A percentile compares a stretch with the other conserved stretches of the same genome.
Evolutionary conservation across 305 asterid species (phyloP).

Genomic region (Fraxinus velutina): DNA sequence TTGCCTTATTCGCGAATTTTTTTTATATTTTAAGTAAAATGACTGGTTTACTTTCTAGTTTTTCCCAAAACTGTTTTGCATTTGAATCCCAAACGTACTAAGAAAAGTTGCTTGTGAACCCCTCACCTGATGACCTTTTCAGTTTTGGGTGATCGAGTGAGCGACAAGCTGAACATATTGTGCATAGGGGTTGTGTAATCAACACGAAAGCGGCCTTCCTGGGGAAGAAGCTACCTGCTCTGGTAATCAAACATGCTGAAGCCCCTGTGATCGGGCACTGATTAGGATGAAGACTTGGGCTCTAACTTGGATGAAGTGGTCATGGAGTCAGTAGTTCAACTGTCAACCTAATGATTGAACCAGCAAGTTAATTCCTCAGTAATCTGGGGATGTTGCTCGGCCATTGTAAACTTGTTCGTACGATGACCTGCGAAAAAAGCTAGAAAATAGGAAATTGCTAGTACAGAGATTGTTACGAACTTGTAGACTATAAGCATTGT

Average conservation of each 20-base stretch:
- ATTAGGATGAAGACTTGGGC: neutral
- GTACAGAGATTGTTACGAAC: neutral
- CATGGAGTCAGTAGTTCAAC: neutral
- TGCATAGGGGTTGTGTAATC: neutral
- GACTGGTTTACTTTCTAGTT: neutral
- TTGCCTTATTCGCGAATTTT: neutral
- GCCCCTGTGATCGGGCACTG: neutral
- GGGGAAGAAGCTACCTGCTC: neutral
- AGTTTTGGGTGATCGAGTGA: neutral
- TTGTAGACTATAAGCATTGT: neutral
- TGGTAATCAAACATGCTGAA: neutral
- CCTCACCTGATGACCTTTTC: neutral
- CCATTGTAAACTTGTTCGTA: neutral
- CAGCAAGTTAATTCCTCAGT: neutral
- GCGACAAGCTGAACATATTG: neutral
- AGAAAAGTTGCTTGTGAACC: neutral
- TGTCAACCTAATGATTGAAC: neutral
- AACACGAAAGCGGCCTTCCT: neutral
- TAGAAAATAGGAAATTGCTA: neutral
- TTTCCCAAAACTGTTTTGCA: neutral
- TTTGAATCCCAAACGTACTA: neutral
- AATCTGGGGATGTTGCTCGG: neutral
- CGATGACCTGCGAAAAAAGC: neutral
- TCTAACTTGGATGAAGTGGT: neutral
- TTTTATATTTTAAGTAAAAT: neutral